Base-by-base conservation (phyloP, 1,284 basidiomycete genomes). In the Papiliotrema nemorosa region DNA sequence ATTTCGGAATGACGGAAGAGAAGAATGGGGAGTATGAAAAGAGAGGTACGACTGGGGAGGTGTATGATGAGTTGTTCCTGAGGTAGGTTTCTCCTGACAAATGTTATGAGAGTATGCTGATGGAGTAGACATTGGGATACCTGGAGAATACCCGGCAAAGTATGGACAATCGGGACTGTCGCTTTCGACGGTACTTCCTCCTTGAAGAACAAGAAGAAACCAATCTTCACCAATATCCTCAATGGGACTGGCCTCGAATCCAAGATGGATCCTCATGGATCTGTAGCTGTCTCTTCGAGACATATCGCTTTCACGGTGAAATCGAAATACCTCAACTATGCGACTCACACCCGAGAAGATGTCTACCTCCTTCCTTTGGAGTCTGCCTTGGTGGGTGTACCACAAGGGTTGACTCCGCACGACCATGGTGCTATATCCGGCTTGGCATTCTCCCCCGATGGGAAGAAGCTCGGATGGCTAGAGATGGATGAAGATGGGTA, bases 401-500 rank as follows among this genome's bases (percentile, higher is more conserved):
- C 60, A 14, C 44, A 14, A 35, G 54, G 66, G 57, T 75, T 96
- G 38, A 94, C 91, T 0, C 83, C 84, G 14, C 88, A 88, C 5
- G 78, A 80, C 35, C 89, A 92, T 70, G 91, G 89, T 25, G 90
- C 90, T 2, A 86, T 84, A 4, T 82, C 82, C 60, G 78, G 73
- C 31, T 84, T 89, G 0, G 79, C 81, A 2, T 84, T 92, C 67
- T 87, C 79, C 57, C 74, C 76, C 2, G 75, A 82, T 34, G 87
- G 85, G 0, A 80, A 79, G 48, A 87, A 86, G 71, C 81, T 83
- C 1, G 89, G 87, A 0, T 96, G 91, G 91, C 75, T 88, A 35
- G 86, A 96, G 72, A 81, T 91, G 57, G 83, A 84, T 42, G 70
- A 86, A 66, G 90, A 96, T 64, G 91, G 90, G 1, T 87, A 92